Percentiles rank a stretch among this genome's conserved stretches.
phyloP scores from a whole-genome alignment of 2,329 filamentous ascomycete species.

The Apiospora marii region DNA sequence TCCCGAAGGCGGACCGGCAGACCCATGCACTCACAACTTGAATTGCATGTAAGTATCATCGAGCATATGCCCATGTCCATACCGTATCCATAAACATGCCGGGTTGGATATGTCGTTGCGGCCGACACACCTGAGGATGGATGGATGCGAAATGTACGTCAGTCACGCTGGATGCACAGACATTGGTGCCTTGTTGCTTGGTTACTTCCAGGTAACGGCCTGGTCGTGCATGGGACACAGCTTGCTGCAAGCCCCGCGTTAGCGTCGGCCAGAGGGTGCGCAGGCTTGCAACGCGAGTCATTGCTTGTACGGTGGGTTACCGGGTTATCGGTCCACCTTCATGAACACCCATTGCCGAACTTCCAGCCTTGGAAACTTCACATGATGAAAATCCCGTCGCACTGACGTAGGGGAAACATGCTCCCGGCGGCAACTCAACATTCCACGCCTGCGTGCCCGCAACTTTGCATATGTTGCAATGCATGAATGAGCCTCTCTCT shows the following conservation, averaged over 20 bases:
- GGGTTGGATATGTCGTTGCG: not conserved
- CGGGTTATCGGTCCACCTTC: not conserved
- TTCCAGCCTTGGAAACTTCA: slow-evolving; percentile 2
- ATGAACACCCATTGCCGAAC: slow-evolving; percentile 19
- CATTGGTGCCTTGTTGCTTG: not conserved
- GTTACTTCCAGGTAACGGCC: not conserved
- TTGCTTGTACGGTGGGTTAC: slow-evolving; percentile 17
- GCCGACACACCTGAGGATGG: not conserved
- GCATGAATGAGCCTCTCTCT: not conserved
- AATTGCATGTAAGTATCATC: not conserved
- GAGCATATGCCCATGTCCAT: too few species aligned
- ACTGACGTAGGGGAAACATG: slow-evolving; percentile 7
- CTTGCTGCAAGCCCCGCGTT: slow-evolving; percentile 1
- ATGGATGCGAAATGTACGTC: not conserved
- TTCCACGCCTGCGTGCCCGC: not conserved
- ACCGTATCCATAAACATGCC: not conserved
- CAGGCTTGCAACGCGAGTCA: slow-evolving; percentile 8
- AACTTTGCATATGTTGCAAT: not conserved
- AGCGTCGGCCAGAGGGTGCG: not conserved
- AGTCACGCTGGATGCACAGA: not conserved
- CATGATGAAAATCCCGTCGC: not conserved
- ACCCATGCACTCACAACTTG: not conserved
- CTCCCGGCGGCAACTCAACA: not conserved
- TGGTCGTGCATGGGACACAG: slow-evolving; percentile 3
- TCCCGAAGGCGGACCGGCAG: too few species aligned